Base-by-base conservation (phyloP, 805 yeast genomes). In the Monosporozyma yasuniensis region DNA sequence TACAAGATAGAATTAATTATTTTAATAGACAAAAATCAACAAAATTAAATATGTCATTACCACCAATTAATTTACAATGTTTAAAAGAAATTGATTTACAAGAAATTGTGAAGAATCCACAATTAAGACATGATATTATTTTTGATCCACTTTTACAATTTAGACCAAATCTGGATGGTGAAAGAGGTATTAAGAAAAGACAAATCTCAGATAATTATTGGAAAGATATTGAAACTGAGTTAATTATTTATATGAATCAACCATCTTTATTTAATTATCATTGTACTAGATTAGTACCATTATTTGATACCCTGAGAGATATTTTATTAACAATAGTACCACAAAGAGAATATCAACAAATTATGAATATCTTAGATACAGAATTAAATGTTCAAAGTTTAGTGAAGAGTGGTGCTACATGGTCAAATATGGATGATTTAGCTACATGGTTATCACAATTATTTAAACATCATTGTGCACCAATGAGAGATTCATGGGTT, bases 141-240 rank as follows among this genome's bases (percentile, higher is more conserved):
- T 90, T 90, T 63, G 96, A 90, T 69, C 95, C 96, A 16, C 87
- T 86, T 61, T 72, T 90, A 52, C 96, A 89, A 70, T 87, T 90
- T 66, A 78, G 97, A 64, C 95, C 95, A 27, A 87, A 87, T 61
- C 71, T 89, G 56, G 96, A 87, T 64, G 95, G 96, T 47, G 97
- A 90, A 68, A 73, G 96, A 47, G 96, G 95, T 25, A 76, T 81
- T 52, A 76, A 89, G 49, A 87, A 89, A 74, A 83, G 80, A 67
- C 66, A 75, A 50, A 73, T 83, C 42, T 83, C 88, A 46, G 95
- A 87, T 62, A 81, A 77, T 59, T 90, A 89, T 69, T 89, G 96
- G 96, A 70, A 70, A 32, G 85, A 84, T 55, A 80, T 90, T 35
- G 81, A 80, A 55, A 68, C 66, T 46, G 96, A 89, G 67, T 80